Evolutionary conservation across 108 stramenopile species (phyloP).

Genomic region (Fragilariopsis cylindrus): DNA sequence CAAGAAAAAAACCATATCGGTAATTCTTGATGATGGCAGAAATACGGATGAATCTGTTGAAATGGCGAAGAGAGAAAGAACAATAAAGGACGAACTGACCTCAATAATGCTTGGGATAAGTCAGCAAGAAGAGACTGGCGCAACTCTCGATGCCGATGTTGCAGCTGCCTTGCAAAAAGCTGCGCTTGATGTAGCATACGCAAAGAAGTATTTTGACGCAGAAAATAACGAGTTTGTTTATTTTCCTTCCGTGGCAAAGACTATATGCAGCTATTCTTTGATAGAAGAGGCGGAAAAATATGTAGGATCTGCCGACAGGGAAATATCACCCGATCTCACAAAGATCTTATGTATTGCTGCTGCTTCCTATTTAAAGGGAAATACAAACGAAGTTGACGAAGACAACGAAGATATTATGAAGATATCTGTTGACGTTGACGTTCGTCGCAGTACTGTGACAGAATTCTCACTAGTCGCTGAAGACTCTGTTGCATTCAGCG

Average conservation of each 20-base stretch:
- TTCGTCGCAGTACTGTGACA: too few relatives aligned
- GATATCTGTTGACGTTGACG: slow-evolving; percentile 5
- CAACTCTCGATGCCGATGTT: slow-evolving; percentile 19
- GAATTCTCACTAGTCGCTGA: too few relatives aligned
- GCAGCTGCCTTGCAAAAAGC: slow-evolving; percentile 29
- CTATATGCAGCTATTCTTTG: slow-evolving; percentile 24
- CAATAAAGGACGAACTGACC: background rate
- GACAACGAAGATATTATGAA: slow-evolving; percentile 7
- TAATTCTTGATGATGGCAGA: background rate
- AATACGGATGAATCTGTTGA: background rate
- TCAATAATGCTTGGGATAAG: background rate
- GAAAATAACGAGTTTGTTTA: slow-evolving; percentile 21
- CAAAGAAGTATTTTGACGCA: slow-evolving; percentile 36
- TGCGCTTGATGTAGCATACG: slow-evolving; percentile 16
- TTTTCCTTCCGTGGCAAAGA: slow-evolving; percentile 31
- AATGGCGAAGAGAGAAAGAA: background rate
- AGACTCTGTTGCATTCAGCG: too few relatives aligned
- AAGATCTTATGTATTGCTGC: background rate
- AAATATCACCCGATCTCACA: background rate
- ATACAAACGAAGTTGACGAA: slow-evolving; percentile 1
- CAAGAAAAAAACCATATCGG: background rate
- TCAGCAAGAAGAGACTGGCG: slow-evolving; percentile 6
- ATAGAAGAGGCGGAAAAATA: slow-evolving; percentile 18
- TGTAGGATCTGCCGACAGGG: background rate
- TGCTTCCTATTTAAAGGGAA: background rate